A percentile compares a stretch with the other conserved stretches of the same genome.
These are phyloP conservation scores for Rhinocladiella similis DNA, from an alignment of 2,329 filamentous ascomycete species.

Conservation along the genomic window DNA sequence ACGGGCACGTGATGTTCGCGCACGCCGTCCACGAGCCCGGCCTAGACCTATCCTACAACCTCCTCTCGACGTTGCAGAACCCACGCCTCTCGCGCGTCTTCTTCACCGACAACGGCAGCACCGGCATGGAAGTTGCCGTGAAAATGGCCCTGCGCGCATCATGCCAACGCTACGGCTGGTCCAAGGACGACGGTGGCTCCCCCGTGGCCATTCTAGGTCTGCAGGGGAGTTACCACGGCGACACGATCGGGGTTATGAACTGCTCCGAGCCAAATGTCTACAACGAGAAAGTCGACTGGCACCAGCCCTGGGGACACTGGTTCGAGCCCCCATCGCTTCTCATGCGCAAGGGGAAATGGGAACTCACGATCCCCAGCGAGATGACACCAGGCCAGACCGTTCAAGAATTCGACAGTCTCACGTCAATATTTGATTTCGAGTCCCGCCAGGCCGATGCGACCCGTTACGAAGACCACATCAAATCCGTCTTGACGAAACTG, in stretches of 20 bases:
- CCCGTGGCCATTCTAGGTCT: constrained; percentile 70
- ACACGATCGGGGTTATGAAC: constrained; percentile 88
- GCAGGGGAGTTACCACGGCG: constrained; percentile 80
- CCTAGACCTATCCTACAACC: constrained; percentile 63
- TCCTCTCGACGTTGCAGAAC: constrained; percentile 63
- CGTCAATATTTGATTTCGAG: constrained; percentile 62
- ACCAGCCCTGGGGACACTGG: constrained; percentile 75
- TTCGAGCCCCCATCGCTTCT: constrained; percentile 75
- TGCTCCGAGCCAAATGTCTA: constrained; percentile 73
- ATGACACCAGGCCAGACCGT: constrained; percentile 22
- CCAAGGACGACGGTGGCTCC: constrained; percentile 49
- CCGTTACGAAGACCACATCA: constrained; percentile 64
- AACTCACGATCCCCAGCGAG: constrained; percentile 20
- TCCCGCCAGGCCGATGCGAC: constrained; percentile 48
- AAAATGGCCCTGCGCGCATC: constrained; percentile 81
- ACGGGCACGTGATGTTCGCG: constrained; percentile 88
- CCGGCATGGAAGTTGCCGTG: constrained; percentile 77
- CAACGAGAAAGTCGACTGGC: constrained; percentile 87
- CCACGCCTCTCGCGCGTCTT: constrained; percentile 70
- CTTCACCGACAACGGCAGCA: constrained; percentile 82
- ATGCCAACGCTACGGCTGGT: constrained; percentile 66
- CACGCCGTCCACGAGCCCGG: constrained; percentile 78
- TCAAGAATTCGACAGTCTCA: constrained; percentile 50
- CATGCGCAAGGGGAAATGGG: constrained; percentile 66
- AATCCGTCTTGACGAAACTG: constrained; percentile 53